phyloP scores from a whole-genome alignment of 2,329 filamentous ascomycete genomes.

The Phoma sp. region DNA sequence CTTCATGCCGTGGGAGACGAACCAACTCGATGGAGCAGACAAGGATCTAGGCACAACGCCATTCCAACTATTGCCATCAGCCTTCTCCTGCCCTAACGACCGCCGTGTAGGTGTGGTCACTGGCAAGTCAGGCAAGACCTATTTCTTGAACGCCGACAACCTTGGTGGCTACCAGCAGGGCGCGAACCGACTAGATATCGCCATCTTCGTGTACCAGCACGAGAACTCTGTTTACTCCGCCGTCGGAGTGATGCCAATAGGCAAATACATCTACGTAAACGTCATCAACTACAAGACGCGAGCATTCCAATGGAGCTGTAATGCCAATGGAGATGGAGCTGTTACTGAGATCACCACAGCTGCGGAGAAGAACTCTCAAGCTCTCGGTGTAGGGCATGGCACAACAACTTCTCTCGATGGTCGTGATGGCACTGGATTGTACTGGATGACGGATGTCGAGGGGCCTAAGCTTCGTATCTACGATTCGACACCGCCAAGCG shows the following conservation, averaged over 20 bases:
- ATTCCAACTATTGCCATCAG: constrained; percentile 53
- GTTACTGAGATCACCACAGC: constrained; percentile 63
- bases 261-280: constrained; percentile 60
- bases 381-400: constrained; percentile 64
- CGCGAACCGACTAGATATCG: constrained; percentile 51
- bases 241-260: constrained; percentile 57
- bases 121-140: constrained; percentile 60
- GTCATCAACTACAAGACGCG: constrained; percentile 63
- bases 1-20: constrained; percentile 61
- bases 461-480: constrained; percentile 62
- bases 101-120: constrained; percentile 60
- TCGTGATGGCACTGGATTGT: constrained; percentile 62
- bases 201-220: constrained; percentile 56
- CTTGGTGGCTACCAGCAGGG: constrained; percentile 60
- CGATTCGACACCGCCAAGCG: constrained; percentile 56
- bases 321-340: constrained; percentile 56
- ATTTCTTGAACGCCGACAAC: constrained; percentile 59
- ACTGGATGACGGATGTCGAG: constrained; percentile 66
- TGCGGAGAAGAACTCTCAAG: constrained; percentile 59
- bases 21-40: constrained; percentile 58
- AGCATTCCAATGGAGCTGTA: constrained; percentile 66
- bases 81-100: constrained; percentile 55
- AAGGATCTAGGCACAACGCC: constrained; percentile 59
- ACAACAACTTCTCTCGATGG: constrained; percentile 64
- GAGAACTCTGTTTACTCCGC: constrained; percentile 60